Base-by-base conservation (phyloP, 1,139 yeast genomes). In the Yamadazyma sp. region DNA sequence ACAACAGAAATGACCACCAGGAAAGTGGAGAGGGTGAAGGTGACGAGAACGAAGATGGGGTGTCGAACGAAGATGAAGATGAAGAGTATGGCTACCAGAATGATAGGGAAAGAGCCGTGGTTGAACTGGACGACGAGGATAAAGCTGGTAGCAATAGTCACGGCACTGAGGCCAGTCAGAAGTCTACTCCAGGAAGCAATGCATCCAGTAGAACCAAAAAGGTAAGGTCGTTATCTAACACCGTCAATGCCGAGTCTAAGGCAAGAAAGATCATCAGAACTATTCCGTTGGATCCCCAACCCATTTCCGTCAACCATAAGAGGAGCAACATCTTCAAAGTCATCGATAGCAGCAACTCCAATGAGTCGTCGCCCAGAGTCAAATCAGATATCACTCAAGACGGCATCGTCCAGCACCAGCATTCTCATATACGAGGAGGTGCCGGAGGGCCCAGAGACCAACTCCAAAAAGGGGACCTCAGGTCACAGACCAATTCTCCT, bases 231-330 rank as follows among this genome's bases (percentile, higher is more conserved):
- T 58, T 81, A 17, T 77, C 83, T 2, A 74, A 66, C 39, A 70
- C 78, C 3, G 65, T 69, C 32, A 73, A 82, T 52, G 87, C 87
- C 1, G 92, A 83, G 54, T 72, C 77, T 25, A 78, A 81, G 39
- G 92, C 92, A 0, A 69, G 92, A 48, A 77, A 75, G 55, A 83
- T 86, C 45, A 85, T 86, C 34, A 72, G 81, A 38, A 86, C 91
- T 0, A 82, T 84, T 46, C 95, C 95, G 3, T 65, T 86, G 48
- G 95, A 86, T 56, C 95, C 95, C 0, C 83, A 79, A 41, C 95
- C 95, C 2, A 84, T 85, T 17, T 56, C 75, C 2, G 70, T 64
- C 1, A 53, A 47, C 29, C 59, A 61, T 7, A 68, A 66, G 46
- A 55, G 75, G 44, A 66, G 73, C 47, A 55, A 62, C 10, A 66